phyloP scores from a whole-genome alignment of 805 yeast genomes.

The Sugiyamaella qingdaonensis region DNA sequence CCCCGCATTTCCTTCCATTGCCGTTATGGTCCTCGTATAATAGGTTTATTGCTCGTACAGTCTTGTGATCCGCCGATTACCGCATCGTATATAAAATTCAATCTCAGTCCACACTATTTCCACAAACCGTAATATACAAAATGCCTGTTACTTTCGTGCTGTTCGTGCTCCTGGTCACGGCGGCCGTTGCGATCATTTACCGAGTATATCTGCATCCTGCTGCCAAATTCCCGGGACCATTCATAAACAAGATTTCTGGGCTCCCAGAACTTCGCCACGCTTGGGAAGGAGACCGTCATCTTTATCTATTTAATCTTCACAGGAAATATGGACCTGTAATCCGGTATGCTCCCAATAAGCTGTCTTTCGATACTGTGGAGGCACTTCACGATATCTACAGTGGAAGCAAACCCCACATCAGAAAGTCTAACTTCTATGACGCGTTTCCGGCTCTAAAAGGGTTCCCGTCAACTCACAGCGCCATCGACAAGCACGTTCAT shows the following conservation, averaged over 20 bases:
- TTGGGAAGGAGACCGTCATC: slow-evolving; percentile 19
- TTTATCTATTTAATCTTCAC: slow-evolving; percentile 12
- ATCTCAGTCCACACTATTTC: too few relatives aligned
- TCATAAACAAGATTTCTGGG: slow-evolving; percentile 12
- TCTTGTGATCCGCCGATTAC: not conserved
- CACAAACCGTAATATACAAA: not conserved
- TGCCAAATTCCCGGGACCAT: slow-evolving; percentile 18
- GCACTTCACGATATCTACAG: slow-evolving; percentile 17
- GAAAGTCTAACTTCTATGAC: slow-evolving; percentile 18
- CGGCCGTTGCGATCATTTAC: slow-evolving; percentile 6
- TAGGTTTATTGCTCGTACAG: not conserved
- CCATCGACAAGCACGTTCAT: slow-evolving; percentile 17
- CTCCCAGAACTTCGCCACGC: slow-evolving; percentile 18
- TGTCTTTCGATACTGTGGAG: slow-evolving; percentile 15
- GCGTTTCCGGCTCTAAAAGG: slow-evolving; percentile 20
- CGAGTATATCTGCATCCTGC: slow-evolving; percentile 14
- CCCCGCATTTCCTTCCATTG: not conserved
- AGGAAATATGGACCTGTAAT: slow-evolving; percentile 17
- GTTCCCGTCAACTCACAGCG: slow-evolving; percentile 18
- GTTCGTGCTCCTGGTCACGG: slow-evolving; percentile 12
- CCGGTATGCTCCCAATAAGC: slow-evolving; percentile 16
- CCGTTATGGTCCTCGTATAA: not conserved
- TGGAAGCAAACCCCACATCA: slow-evolving; percentile 12
- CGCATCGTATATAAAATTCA: not conserved
- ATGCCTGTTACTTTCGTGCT: not conserved